Base-by-base conservation (phyloP, 2,329 filamentous ascomycete genomes). In the Colletotrichum limetticola region DNA sequence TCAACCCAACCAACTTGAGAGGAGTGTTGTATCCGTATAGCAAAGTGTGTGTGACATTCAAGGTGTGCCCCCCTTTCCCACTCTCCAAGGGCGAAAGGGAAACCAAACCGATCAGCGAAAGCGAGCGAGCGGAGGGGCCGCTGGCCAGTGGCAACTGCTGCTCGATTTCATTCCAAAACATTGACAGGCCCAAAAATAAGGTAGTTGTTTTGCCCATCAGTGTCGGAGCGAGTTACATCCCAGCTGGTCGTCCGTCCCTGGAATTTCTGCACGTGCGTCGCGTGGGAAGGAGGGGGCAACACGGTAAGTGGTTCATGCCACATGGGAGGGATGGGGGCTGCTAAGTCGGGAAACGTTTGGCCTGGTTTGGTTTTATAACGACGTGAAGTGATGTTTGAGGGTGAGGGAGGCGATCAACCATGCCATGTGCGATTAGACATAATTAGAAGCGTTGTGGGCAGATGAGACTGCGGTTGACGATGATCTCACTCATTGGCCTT, bases 151-250 rank as follows among this genome's bases (percentile, higher is more conserved):
- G 35, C 35, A 37, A 37, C 35, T 37, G 35, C 35, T 37, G 16
- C 16, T 49, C 67, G 14, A 37, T 46, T 46, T 46, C 8, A 19
- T 46, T 46, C 60, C 35, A 37, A 58, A 59, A 59, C 61, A 30
- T 66, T 46, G 53, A 49, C 60, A 58, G 53, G 22, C 16, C 35
- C 52, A n/a, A 32, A 55, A 30, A 26, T 35, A 28, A 53, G 24
- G 42, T 30, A 26, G 28, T 53, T 22, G 24, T 68, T 28, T 42
- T 30, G 66, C 52, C 35, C n/a, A 65, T 58, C 35, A 58, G 35
- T 42, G 22, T 69, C 52, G 37, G 32, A 69, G 22, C n/a, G 12
- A 9, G 60, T 58, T 69, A n/a, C 60, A 69, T 65, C 37, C 16
- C 28, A 35, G 49, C 19, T 16, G 35, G 35, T 37, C 35, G 35